These are phyloP conservation scores for Silene conica DNA, from an alignment of 148 eudicot genomes.

Conservation along the genomic window DNA sequence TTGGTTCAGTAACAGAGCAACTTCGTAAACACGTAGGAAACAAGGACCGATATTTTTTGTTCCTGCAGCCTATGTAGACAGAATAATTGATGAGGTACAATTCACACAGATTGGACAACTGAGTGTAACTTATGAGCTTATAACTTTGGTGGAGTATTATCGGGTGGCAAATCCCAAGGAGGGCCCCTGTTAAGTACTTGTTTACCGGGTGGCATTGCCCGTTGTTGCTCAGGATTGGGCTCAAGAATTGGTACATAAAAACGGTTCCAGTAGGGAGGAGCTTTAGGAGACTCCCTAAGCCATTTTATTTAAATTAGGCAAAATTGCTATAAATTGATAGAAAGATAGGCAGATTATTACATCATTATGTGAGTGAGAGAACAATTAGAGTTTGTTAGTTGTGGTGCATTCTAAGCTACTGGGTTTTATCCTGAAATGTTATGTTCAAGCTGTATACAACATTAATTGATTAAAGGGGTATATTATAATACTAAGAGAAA, in stretches of 20 bases:
- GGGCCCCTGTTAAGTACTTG: slow-evolving; percentile 43
- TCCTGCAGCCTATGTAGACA: no score
- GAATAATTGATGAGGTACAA: no score
- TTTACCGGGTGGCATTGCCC: slow-evolving; percentile 53
- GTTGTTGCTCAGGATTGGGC: slow-evolving; percentile 61
- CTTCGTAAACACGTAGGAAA: no score
- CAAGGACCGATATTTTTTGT: no score
- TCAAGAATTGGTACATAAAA: slow-evolving; percentile 58
- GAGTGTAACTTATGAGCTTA: no score
- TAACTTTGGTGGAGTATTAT: no score
- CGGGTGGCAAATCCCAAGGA: slow-evolving; percentile 32
- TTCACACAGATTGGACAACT: no score
- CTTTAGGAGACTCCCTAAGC: slow-evolving; percentile 53
- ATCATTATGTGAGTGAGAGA: not conserved
- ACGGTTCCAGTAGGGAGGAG: slow-evolving; percentile 79
- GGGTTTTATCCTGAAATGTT: not conserved
- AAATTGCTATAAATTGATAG: not conserved
- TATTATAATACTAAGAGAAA: not conserved
- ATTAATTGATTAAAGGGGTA: not conserved
- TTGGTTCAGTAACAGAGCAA: no score
- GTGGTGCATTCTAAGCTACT: no score
- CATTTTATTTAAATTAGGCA: slow-evolving; percentile 14
- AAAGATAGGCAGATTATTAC: not conserved
- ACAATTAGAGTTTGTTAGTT: not conserved
- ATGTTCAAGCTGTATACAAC: not conserved